A percentile compares a stretch with the other conserved stretches of the same genome.
These are phyloP conservation scores for Lachancea sp. DNA, from an alignment of 805 yeast genomes.

Conservation along the genomic window DNA sequence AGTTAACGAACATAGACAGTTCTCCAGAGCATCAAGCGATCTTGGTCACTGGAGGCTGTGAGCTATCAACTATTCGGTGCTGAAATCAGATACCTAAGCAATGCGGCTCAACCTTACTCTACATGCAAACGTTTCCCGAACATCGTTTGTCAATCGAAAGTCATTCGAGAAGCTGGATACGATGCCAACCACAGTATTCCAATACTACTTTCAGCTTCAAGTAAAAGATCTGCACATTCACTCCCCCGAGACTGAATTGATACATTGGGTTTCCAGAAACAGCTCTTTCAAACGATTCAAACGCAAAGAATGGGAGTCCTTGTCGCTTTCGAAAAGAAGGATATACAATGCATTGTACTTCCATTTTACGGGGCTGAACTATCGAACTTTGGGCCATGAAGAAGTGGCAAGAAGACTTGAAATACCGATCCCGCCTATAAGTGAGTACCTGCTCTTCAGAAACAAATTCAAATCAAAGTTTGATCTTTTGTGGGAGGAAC, in stretches of 20 bases:
- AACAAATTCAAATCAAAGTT: slow-evolving; percentile 18
- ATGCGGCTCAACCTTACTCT: slow-evolving; percentile 3
- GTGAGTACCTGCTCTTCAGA: slow-evolving; percentile 24
- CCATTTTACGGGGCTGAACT: slow-evolving; percentile 14
- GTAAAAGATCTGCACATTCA: slow-evolving; percentile 11
- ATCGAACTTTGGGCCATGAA: slow-evolving; percentile 12
- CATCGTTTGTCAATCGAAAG: slow-evolving; percentile 11
- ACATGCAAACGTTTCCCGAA: slow-evolving; percentile 14
- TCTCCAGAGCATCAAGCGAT: too few species aligned
- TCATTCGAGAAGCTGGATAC: slow-evolving; percentile 17
- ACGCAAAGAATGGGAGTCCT: slow-evolving; percentile 21
- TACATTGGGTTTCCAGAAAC: slow-evolving; percentile 9
- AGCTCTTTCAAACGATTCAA: slow-evolving; percentile 15
- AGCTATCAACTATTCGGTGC: background rate
- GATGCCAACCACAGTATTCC: slow-evolving; percentile 19
- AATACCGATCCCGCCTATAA: slow-evolving; percentile 19
- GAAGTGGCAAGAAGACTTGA: slow-evolving; percentile 22
- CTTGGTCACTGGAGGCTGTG: too few species aligned
- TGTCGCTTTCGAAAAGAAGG: slow-evolving; percentile 18
- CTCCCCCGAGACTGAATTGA: slow-evolving; percentile 4
- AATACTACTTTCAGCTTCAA: slow-evolving; percentile 18
- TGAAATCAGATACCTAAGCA: background rate
- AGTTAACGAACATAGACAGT: too few species aligned
- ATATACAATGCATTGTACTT: slow-evolving; percentile 22
- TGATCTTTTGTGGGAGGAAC: slow-evolving; percentile 16